Evolutionary conservation across 2,329 filamentous ascomycete species (phyloP).

Genomic region (Phoma sp.): DNA sequence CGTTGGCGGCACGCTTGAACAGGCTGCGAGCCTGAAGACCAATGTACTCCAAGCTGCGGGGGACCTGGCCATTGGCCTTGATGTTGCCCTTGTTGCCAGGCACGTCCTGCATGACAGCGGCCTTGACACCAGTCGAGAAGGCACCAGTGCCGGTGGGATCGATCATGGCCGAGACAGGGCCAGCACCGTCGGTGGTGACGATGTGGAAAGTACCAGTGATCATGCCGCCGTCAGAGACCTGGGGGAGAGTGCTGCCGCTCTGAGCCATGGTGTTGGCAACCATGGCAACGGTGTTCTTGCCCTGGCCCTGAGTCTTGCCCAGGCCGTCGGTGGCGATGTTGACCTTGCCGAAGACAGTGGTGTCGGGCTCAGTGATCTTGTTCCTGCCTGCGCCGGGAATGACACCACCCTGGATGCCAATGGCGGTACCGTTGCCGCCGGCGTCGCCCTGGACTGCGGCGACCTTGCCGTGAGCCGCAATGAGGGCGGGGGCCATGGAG

Average conservation of each 20-base stretch:
- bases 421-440: slow-evolving; percentile 53
- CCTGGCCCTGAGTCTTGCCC: slow-evolving; percentile 46
- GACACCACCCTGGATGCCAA: slow-evolving; percentile 51
- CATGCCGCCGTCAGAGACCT: slow-evolving; percentile 61
- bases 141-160: slow-evolving; percentile 62
- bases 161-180: slow-evolving; percentile 67
- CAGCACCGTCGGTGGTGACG: slow-evolving; percentile 68
- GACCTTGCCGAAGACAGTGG: slow-evolving; percentile 52
- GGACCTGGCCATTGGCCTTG: slow-evolving; percentile 18
- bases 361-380: slow-evolving; percentile 53
- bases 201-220: slow-evolving; percentile 67
- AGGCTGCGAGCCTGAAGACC: slow-evolving; percentile 12
- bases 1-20: slow-evolving; percentile 21
- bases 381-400: slow-evolving; percentile 52
- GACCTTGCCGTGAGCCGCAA: slow-evolving; percentile 23
- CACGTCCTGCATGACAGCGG: slow-evolving; percentile 20
- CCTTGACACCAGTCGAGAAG: slow-evolving; percentile 21
- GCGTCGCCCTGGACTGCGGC: slow-evolving; percentile 37
- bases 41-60: slow-evolving; percentile 9
- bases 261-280: slow-evolving; percentile 53
- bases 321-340: slow-evolving; percentile 48
- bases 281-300: slow-evolving; percentile 46
- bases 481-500: slow-evolving; percentile 11
- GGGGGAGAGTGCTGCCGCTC: slow-evolving; percentile 61
- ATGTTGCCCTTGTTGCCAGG: slow-evolving; percentile 29